These are phyloP conservation scores for Bipolaris bicolor DNA, from an alignment of 2,329 filamentous ascomycete species.

Conservation along the genomic window DNA sequence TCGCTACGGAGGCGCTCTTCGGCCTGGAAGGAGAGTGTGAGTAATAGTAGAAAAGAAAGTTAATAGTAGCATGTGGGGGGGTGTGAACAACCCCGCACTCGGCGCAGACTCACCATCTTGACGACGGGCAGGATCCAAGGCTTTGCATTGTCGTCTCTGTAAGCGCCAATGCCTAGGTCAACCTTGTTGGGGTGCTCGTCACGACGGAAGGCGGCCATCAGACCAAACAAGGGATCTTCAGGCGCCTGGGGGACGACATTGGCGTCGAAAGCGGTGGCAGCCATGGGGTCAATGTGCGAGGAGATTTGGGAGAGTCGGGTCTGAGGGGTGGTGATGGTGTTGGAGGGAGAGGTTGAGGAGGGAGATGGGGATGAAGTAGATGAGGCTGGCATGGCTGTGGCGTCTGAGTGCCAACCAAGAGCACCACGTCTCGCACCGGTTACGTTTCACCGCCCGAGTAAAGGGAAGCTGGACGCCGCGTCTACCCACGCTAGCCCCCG, in stretches of 20 bases:
- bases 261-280: constrained; percentile 73
- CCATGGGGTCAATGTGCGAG: constrained; percentile 71
- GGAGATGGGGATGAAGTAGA: constrained; percentile 13
- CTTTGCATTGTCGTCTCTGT: constrained; percentile 93
- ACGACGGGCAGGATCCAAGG: constrained; percentile 97
- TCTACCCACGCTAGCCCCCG: constrained; percentile 35
- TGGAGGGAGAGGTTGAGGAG: constrained; percentile 19
- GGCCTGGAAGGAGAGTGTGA: constrained; percentile 64
- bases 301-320: constrained; percentile 63
- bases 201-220: constrained; percentile 85
- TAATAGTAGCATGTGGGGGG: neutral
- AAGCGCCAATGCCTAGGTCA: constrained; percentile 93
- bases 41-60: neutral
- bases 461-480: constrained; percentile 18
- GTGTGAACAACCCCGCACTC: neutral
- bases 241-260: constrained; percentile 85
- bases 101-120: constrained; percentile 73
- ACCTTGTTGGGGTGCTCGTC: constrained; percentile 82
- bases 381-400: constrained; percentile 35
- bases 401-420: neutral
- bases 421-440: constrained; percentile 24
- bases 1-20: constrained; percentile 88
- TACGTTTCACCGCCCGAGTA: constrained; percentile 34
- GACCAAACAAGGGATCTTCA: constrained; percentile 91
- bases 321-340: constrained; percentile 29